These are phyloP conservation scores for Dioszegia aurantiaca DNA, from an alignment of 768 basidiomycete species.

Conservation along the genomic window DNA sequence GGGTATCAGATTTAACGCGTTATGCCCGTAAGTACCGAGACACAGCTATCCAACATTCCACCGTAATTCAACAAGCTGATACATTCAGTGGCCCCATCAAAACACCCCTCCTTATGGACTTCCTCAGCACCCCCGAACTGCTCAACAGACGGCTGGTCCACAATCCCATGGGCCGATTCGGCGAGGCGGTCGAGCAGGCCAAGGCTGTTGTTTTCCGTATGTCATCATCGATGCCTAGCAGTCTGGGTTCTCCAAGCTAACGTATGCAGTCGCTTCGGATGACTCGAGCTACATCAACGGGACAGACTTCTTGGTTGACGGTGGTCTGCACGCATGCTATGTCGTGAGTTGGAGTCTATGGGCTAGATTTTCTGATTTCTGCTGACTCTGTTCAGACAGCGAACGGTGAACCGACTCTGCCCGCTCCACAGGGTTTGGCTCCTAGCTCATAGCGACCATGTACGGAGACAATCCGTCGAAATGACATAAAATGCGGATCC, in stretches of 20 bases:
- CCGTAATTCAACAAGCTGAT: background rate
- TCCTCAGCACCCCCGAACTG: conserved; percentile 94
- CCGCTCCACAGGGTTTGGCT: conserved; percentile 28
- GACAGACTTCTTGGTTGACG: conserved; percentile 93
- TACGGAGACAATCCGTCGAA: too few species aligned
- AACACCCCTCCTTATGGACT: conserved; percentile 97
- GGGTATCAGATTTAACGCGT: conserved; percentile 90
- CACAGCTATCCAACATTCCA: background rate
- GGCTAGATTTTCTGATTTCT: background rate
- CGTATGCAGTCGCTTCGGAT: conserved; percentile 72
- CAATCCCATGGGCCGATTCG: conserved; percentile 94
- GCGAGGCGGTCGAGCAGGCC: conserved; percentile 92
- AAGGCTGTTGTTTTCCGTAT: conserved; percentile 86
- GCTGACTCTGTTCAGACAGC: conserved; percentile 26
- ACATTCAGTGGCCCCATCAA: conserved; percentile 77
- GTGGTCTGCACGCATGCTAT: conserved; percentile 87
- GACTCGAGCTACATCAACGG: conserved; percentile 97
- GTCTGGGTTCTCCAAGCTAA: conserved; percentile 11
- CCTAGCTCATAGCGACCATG: conserved; percentile 10
- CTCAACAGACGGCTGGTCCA: conserved; percentile 76
- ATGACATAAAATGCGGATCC: too few species aligned
- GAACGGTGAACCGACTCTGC: conserved; percentile 17
- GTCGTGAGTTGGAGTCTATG: conserved; percentile 56
- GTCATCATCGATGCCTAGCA: conserved; percentile 52
- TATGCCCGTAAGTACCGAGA: conserved; percentile 88